Evolutionary conservation across 2,329 filamentous ascomycete genomes (phyloP).

Genomic region (Colletotrichum tamarilloi): DNA sequence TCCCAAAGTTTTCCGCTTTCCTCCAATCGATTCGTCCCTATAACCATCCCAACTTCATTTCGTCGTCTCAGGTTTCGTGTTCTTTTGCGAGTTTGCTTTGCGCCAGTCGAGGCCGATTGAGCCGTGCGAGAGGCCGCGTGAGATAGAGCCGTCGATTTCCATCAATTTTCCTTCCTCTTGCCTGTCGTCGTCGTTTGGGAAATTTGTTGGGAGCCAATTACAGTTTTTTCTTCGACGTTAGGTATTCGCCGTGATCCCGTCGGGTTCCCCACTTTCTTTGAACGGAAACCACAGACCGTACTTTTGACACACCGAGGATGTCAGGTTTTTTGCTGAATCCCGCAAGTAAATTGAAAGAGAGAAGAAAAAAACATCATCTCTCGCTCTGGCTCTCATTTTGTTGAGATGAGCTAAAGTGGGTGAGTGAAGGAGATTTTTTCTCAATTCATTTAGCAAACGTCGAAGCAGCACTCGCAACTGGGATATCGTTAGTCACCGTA

Average conservation of each 20-base stretch:
- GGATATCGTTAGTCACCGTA: constrained; percentile 10
- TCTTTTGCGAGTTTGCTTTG: neutral
- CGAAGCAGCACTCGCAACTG: constrained; percentile 51
- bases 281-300: neutral
- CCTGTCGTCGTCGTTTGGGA: neutral
- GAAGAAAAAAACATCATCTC: neutral
- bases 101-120: neutral
- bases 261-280: neutral
- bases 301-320: constrained; percentile 4
- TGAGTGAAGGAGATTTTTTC: neutral
- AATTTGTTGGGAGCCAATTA: neutral
- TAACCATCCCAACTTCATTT: constrained; percentile 18
- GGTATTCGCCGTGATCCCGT: neutral
- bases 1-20: neutral
- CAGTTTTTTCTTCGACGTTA: neutral
- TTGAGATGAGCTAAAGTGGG: neutral
- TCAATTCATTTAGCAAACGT: constrained; percentile 35
- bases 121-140: neutral
- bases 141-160: neutral
- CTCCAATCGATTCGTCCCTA: constrained; percentile 5
- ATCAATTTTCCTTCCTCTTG: too few species aligned
- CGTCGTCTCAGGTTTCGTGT: neutral
- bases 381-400: neutral
- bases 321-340: neutral
- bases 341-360: too few species aligned